These are phyloP conservation scores for Xylaria flabelliformis DNA, from an alignment of 495 filamentous ascomycete species.

Conservation along the genomic window DNA sequence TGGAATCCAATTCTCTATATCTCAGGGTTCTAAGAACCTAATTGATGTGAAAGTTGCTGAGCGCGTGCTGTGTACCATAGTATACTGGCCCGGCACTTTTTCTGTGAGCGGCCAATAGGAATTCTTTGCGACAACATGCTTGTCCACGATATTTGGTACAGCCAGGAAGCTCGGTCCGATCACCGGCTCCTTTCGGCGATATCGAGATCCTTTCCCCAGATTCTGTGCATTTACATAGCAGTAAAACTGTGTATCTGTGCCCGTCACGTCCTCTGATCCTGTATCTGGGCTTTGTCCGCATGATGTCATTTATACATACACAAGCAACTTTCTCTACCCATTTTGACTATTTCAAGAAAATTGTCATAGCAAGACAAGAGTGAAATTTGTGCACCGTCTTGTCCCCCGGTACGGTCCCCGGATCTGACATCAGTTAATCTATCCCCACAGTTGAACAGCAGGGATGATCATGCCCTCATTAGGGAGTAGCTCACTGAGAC, in stretches of 20 bases:
- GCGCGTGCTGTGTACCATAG: not conserved
- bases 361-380: not conserved
- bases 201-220: slow-evolving; percentile 17
- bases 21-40: not conserved
- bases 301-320: slow-evolving; percentile 18
- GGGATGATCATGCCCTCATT: slow-evolving; percentile 25
- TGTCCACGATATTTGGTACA: slow-evolving; percentile 7
- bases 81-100: not conserved
- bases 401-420: not conserved
- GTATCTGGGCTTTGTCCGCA: not conserved
- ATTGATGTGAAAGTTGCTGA: slow-evolving; percentile 9
- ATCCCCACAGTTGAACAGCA: slow-evolving; percentile 25
- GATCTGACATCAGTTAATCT: slow-evolving; percentile 11
- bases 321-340: not conserved
- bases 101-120: slow-evolving; percentile 21
- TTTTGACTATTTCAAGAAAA: not conserved
- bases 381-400: not conserved
- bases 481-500: not conserved
- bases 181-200: slow-evolving; percentile 28
- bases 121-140: slow-evolving; percentile 15
- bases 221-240: not conserved
- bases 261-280: not conserved
- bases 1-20: slow-evolving; percentile 1
- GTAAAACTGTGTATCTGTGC: not conserved
- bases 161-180: slow-evolving; percentile 26